phyloP scores from a whole-genome alignment of 441 rosid species.

The Euphorbia schlechtendalii region DNA sequence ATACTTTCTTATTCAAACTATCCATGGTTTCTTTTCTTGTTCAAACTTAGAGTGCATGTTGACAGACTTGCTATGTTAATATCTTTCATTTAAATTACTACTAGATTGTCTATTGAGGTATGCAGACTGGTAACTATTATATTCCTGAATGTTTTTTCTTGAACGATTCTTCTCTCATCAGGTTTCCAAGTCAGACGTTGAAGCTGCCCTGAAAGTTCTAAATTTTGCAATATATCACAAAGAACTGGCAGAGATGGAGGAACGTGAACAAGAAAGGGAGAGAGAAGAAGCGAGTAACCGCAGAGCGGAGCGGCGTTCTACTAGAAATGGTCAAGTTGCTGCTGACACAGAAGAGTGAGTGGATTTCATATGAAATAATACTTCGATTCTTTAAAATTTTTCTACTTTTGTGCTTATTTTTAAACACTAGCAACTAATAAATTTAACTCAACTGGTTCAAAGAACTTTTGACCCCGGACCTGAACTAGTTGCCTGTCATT shows the following conservation, averaged over 20 bases:
- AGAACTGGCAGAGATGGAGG: constrained; percentile 97
- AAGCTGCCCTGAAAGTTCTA: constrained; percentile 79
- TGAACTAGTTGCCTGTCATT: not conserved
- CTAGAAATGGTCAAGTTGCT: constrained; percentile 25
- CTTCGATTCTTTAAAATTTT: not conserved
- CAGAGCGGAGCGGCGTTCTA: constrained; percentile 31
- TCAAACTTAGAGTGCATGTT: constrained; percentile 4
- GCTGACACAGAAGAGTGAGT: constrained; percentile 45
- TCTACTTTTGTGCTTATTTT: not conserved
- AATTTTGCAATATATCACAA: constrained; percentile 96
- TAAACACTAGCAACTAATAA: not conserved
- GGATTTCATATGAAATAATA: not conserved
- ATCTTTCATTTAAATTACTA: not conserved
- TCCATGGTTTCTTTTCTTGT: not conserved
- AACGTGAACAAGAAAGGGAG: constrained; percentile 73
- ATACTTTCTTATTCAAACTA: too few relatives aligned
- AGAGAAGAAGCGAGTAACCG: constrained; percentile 56
- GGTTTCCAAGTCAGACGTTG: constrained; percentile 84
- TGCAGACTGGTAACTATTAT: not conserved
- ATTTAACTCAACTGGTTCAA: not conserved
- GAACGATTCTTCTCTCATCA: constrained; percentile 21
- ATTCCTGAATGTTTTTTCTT: not conserved
- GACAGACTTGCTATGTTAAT: not conserved
- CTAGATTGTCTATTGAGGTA: not conserved
- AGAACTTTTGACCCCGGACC: not conserved